A percentile compares a stretch with the other conserved stretches of the same genome.
These are phyloP conservation scores for Brachypodium distachyon DNA, from an alignment of 202 grass and related monocot species.

Conservation along the genomic window DNA sequence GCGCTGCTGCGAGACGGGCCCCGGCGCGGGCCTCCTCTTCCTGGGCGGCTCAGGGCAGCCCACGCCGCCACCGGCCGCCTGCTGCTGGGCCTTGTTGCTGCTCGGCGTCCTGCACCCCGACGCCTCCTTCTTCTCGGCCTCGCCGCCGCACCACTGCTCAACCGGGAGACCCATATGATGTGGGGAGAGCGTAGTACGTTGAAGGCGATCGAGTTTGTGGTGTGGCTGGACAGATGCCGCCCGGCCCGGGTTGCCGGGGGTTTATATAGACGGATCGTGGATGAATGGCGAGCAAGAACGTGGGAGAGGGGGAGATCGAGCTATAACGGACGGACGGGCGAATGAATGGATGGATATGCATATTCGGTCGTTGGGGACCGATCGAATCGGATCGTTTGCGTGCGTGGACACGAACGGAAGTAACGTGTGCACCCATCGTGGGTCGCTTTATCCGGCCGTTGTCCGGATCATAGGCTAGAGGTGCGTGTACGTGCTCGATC, in stretches of 20 bases:
- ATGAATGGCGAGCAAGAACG: neutral
- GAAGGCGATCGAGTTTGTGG: neutral
- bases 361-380: no score
- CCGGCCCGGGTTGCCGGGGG: neutral
- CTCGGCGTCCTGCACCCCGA: slow-evolving; percentile 33
- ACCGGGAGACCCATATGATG: slow-evolving; percentile 35
- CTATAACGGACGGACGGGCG: no score
- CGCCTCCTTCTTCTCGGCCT: neutral
- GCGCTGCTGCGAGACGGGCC: neutral
- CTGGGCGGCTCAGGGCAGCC: slow-evolving; percentile 26
- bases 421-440: no score
- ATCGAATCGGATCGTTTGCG: no score
- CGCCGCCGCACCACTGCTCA: slow-evolving; percentile 30
- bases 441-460: no score
- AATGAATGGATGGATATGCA: no score
- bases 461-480: no score
- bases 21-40: slow-evolving; percentile 20
- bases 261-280: slow-evolving; percentile 4
- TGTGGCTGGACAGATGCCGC: neutral
- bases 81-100: neutral
- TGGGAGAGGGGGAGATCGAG: no score
- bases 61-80: neutral
- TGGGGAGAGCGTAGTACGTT: neutral
- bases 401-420: no score
- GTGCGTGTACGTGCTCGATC: no score